A percentile compares a stretch with the other conserved stretches of the same genome.
These are phyloP conservation scores for Microcos paniculata DNA, from an alignment of 345 rosid species.

Conservation along the genomic window DNA sequence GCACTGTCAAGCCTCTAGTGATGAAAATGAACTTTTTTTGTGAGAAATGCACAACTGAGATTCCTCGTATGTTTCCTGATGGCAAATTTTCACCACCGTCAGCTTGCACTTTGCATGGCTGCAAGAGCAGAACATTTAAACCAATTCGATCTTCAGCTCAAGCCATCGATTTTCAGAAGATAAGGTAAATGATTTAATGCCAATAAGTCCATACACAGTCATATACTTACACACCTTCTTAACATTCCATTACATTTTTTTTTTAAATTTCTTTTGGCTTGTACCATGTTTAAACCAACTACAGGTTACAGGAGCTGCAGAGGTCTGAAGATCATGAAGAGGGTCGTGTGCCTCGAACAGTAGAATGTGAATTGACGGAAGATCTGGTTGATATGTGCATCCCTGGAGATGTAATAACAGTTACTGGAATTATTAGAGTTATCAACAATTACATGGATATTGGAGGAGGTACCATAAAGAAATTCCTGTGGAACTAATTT, in stretches of 20 bases:
- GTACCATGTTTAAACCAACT: constrained; percentile 7
- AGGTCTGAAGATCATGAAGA: constrained; percentile 91
- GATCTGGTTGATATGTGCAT: constrained; percentile 89
- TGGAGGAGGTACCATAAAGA: constrained; percentile 75
- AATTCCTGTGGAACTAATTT: background rate
- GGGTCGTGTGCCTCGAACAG: constrained; percentile 97
- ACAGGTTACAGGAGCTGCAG: constrained; percentile 77
- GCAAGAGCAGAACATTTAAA: constrained; percentile 74
- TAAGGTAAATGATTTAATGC: constrained; percentile 46
- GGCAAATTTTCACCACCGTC: constrained; percentile 90
- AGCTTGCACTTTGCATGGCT: constrained; percentile 68
- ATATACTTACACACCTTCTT: background rate
- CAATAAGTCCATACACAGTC: background rate
- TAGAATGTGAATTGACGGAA: constrained; percentile 90
- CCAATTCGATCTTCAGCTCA: constrained; percentile 80
- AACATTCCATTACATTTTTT: background rate
- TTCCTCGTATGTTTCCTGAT: constrained; percentile 65
- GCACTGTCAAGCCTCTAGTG: constrained; percentile 86
- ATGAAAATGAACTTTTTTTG: constrained; percentile 73
- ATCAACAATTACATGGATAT: constrained; percentile 88
- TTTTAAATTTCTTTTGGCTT: background rate
- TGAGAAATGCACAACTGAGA: constrained; percentile 67
- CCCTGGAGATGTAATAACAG: constrained; percentile 98
- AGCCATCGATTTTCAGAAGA: constrained; percentile 89
- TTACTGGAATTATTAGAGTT: constrained; percentile 87